Percentiles rank a stretch among this genome's conserved stretches.
phyloP scores from a whole-genome alignment of 1,284 basidiomycete species.

The Tilletia horrida region DNA sequence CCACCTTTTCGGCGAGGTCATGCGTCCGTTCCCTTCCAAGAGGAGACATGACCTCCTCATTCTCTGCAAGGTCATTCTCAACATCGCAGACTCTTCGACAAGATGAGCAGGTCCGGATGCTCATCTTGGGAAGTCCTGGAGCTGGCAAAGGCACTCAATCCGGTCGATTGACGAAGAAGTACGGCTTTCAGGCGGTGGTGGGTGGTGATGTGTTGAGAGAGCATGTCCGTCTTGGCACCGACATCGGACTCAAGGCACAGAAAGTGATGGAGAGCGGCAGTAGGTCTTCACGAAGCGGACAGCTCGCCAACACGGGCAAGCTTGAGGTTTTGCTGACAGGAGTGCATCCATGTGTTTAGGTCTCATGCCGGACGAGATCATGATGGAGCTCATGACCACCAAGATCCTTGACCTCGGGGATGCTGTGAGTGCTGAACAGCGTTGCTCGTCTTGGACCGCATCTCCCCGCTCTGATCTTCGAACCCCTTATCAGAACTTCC shows the following conservation, averaged over 20 bases:
- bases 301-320: neutral
- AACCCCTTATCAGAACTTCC: slow-evolving; percentile 68
- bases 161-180: slow-evolving; percentile 33
- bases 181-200: slow-evolving; percentile 32
- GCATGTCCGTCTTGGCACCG: slow-evolving; percentile 40
- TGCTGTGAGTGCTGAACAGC: slow-evolving; percentile 3
- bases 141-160: slow-evolving; percentile 53
- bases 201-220: slow-evolving; percentile 50
- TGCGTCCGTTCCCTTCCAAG: too few relatives aligned
- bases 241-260: slow-evolving; percentile 37
- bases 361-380: slow-evolving; percentile 51
- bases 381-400: slow-evolving; percentile 47
- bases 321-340: neutral
- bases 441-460: neutral
- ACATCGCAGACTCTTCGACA: too few relatives aligned
- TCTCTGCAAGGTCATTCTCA: too few relatives aligned
- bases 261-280: slow-evolving; percentile 42
- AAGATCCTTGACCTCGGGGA: slow-evolving; percentile 28
- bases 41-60: too few relatives aligned
- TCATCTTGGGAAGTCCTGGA: slow-evolving; percentile 50
- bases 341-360: slow-evolving; percentile 6
- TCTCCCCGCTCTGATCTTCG: neutral
- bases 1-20: too few relatives aligned
- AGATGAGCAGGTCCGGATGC: slow-evolving; percentile 39
- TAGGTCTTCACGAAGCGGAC: slow-evolving; percentile 2